phyloP scores from a whole-genome alignment of 176 grass and related monocot species.

The Alopecurus myosuroides region DNA sequence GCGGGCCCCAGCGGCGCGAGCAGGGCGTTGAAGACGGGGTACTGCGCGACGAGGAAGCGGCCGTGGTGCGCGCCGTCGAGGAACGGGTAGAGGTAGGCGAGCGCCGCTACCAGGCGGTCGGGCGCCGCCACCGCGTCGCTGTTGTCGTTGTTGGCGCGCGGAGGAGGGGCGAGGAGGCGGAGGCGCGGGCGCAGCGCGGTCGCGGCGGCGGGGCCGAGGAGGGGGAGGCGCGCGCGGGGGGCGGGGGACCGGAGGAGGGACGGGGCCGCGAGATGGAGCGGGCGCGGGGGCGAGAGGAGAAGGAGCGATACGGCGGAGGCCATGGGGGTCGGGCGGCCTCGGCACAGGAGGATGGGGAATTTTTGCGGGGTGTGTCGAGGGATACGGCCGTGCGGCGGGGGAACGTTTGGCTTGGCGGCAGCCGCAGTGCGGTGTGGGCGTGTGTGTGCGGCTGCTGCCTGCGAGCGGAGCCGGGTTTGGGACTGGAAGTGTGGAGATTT shows the following conservation, averaged over 20 bases:
- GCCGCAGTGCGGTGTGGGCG: background rate
- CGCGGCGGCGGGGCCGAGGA: background rate
- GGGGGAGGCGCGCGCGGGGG: background rate
- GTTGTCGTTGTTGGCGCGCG: conserved; percentile 44
- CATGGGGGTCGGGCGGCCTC: conserved; percentile 24
- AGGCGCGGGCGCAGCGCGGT: background rate
- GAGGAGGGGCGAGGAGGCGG: conserved; percentile 1
- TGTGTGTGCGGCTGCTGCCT: conserved; percentile 1
- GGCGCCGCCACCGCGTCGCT: conserved; percentile 58
- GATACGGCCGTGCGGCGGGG: background rate
- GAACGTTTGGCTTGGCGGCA: background rate
- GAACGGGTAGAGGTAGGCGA: conserved; percentile 92
- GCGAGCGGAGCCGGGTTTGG: background rate
- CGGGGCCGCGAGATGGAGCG: conserved; percentile 4
- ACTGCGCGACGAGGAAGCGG: conserved; percentile 55
- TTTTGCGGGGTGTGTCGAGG: background rate
- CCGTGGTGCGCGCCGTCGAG: conserved; percentile 78
- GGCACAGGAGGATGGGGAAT: background rate
- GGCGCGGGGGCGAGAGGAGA: conserved; percentile 27
- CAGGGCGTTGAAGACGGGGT: conserved; percentile 55
- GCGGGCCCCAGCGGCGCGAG: conserved; percentile 70
- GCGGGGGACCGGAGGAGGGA: background rate
- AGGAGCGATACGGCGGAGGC: conserved; percentile 46
- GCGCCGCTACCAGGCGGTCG: conserved; percentile 69
- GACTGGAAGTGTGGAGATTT: conserved; percentile 29